Conservation (phyloP, 768 basidiomycete genomes). For the Leccinum pellstonianum region DNA sequence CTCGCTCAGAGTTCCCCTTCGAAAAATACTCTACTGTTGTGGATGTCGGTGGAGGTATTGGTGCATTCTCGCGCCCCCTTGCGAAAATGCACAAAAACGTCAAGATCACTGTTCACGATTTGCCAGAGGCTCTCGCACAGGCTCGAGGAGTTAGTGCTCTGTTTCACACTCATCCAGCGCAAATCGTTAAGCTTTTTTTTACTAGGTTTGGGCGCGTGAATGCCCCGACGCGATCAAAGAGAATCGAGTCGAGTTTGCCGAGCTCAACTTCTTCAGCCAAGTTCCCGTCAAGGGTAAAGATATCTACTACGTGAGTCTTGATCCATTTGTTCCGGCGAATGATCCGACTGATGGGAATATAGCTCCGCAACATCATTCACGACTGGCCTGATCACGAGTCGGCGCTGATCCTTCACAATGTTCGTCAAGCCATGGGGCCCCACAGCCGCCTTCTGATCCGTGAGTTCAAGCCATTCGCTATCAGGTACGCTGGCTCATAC, state of each 20-base stretch:
- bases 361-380: conserved; percentile 30
- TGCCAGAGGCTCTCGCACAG: conserved; percentile 25
- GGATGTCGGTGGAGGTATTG: conserved; percentile 38
- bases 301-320: conserved; percentile 33
- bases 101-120: conserved; percentile 34
- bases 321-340: not conserved
- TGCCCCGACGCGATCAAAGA: conserved; percentile 26
- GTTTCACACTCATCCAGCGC: too few species aligned
- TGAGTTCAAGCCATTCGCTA: conserved; percentile 10
- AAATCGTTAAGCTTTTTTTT: conserved; percentile 1
- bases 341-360: not conserved
- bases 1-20: conserved; percentile 34
- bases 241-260: conserved; percentile 28
- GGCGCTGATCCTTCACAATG: conserved; percentile 27
- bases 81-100: conserved; percentile 29
- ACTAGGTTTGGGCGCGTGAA: conserved; percentile 25
- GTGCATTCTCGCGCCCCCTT: conserved; percentile 31
- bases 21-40: conserved; percentile 28
- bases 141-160: conserved; percentile 14
- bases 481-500: not conserved
- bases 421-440: conserved; percentile 31
- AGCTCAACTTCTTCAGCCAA: conserved; percentile 32
- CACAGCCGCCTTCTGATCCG: conserved; percentile 34
- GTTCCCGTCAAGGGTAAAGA: conserved; percentile 26
- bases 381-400: conserved; percentile 35